A percentile compares a stretch with the other conserved stretches of the same genome.
Conservation (phyloP, 495 filamentous ascomycete genomes). For the Penicillium cosmopolitanum region DNA sequence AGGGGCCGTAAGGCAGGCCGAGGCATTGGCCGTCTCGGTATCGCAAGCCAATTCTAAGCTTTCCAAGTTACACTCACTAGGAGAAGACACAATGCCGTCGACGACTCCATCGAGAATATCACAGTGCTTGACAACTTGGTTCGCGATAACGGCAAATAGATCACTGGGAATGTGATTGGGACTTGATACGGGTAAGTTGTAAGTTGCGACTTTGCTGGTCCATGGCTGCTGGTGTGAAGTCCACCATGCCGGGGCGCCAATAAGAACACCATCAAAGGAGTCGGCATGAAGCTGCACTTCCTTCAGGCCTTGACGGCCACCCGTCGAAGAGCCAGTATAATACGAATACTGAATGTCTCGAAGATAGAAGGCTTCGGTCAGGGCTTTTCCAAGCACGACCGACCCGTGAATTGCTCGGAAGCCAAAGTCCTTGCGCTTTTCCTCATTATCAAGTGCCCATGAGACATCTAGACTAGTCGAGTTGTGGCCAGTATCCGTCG, state of each 20-base stretch:
- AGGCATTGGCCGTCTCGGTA: background rate
- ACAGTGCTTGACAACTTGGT: background rate
- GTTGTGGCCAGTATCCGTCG: background rate
- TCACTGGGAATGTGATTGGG: background rate
- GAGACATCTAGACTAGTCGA: too few species aligned
- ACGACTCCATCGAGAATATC: background rate
- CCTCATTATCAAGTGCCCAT: background rate
- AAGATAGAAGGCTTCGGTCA: constrained; percentile 49
- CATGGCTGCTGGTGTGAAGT: background rate
- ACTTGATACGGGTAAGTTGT: background rate
- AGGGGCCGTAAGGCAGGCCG: background rate
- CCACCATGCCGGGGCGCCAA: constrained; percentile 2
- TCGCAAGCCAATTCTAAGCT: background rate
- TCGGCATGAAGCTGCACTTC: constrained; percentile 55
- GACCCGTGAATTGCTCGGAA: constrained; percentile 10
- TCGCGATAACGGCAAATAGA: background rate
- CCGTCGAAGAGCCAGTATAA: constrained; percentile 62
- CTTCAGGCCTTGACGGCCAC: constrained; percentile 61
- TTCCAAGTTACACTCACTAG: background rate
- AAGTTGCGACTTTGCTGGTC: background rate
- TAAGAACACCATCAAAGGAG: constrained; percentile 26
- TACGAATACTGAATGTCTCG: constrained; percentile 49
- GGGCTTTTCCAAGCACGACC: constrained; percentile 33
- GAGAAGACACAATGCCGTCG: background rate
- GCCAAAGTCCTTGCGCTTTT: background rate